Evolutionary conservation across 1,139 yeast species (phyloP).

Genomic region (Debaryomycetaceae sp.): DNA sequence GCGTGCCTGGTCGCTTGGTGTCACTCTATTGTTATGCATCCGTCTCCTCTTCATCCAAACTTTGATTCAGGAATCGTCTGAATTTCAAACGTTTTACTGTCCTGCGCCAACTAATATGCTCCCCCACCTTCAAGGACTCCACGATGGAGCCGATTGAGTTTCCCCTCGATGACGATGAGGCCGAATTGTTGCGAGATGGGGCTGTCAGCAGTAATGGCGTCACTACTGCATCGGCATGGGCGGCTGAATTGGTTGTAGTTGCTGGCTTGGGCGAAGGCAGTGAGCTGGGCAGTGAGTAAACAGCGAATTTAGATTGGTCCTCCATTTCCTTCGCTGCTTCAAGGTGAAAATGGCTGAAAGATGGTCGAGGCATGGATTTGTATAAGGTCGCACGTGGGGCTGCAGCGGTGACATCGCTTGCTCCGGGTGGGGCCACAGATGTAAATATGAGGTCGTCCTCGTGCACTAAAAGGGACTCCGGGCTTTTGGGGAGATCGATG

Average conservation of each 20-base stretch:
- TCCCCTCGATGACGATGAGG: conserved; percentile 17
- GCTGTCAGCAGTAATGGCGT: not conserved
- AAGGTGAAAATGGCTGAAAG: conserved; percentile 7
- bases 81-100: conserved; percentile 23
- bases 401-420: not conserved
- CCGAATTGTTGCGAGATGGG: conserved; percentile 10
- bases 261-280: conserved; percentile 8
- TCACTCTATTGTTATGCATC: too few species aligned
- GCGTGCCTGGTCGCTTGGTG: too few species aligned
- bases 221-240: not conserved
- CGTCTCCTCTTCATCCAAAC: conserved; percentile 5
- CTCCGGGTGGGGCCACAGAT: not conserved
- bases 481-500: conserved; percentile 8
- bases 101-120: conserved; percentile 20
- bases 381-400: conserved; percentile 7
- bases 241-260: not conserved
- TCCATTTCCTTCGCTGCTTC: conserved; percentile 3
- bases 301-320: conserved; percentile 1
- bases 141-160: conserved; percentile 20
- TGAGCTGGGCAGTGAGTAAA: conserved; percentile 9
- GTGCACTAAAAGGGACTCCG: conserved; percentile 5
- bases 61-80: conserved; percentile 20
- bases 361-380: conserved; percentile 6
- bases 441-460: not conserved
- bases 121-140: conserved; percentile 16